Base-by-base conservation (phyloP, 2,329 filamentous ascomycete species). In the Cadophora sp. region DNA sequence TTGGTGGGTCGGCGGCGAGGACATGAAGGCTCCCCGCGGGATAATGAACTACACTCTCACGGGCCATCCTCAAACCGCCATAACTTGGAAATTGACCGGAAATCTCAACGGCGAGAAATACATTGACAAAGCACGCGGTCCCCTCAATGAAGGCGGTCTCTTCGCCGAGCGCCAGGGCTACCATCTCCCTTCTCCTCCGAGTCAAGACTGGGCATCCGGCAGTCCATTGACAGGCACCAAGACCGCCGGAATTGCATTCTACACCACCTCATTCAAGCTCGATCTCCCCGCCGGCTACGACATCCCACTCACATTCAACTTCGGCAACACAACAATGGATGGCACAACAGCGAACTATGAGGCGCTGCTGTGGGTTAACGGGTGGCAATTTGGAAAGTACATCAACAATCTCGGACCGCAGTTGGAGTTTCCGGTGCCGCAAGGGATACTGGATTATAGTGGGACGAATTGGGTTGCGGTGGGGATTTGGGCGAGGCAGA, bases 351-450 rank as follows among this genome's bases (percentile, higher is more conserved):
- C 40, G 66, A 76, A 79, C 1, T 90, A 89, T 71, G 83, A 90
- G n/a, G 86, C 83, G 2, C 84, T 89, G 73, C 79, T 93, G 8
- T 93, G 85, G 72, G 88, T 93, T 51, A 93, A 93, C 72, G 91
- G 91, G 1, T 93, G 88, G 78, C 91, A 93, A 77, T 92, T 88
- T 68, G 87, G 86, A 2, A 88, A 88, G 75, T 89, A 85, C 68
- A 71, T 87, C 37, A 88, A 86, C 75, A 89, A 92, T 69, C 83
- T 93, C n/a, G 62, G 63, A 3, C 91, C 92, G 1, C 91, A 94
- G 80, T 88, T 85, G 0, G 82, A 79, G 2, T 94, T 89, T 75
- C 91, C 90, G 1, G 90, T 94, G 0, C 91, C 91, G 0, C 86
- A 92, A 79, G 90, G 90, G 3, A 86, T 64, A 22, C 80, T 92